phyloP scores from a whole-genome alignment of 768 basidiomycete species.

The Nevesoporus exiguus region DNA sequence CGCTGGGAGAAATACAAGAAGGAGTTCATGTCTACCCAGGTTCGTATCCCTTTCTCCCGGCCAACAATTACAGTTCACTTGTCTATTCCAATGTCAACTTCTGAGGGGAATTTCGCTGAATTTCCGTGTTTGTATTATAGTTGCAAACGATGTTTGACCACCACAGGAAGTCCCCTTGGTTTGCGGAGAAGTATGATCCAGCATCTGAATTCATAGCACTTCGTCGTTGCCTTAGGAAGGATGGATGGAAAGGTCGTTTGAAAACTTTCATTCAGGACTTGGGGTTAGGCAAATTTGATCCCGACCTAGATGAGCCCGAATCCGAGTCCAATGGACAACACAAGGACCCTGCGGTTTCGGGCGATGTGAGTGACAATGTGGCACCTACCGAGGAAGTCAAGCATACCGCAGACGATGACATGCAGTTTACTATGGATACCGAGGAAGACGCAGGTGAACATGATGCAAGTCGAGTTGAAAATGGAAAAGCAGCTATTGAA shows the following conservation, averaged over 20 bases:
- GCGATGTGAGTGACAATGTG: constrained; percentile 36
- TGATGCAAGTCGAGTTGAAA: constrained; percentile 53
- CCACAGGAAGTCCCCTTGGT: constrained; percentile 95
- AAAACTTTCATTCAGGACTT: constrained; percentile 75
- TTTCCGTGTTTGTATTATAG: constrained; percentile 51
- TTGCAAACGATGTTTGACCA: constrained; percentile 94
- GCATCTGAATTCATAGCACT: constrained; percentile 64
- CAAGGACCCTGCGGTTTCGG: constrained; percentile 46
- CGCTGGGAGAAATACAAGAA: constrained; percentile 96
- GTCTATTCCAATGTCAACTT: constrained; percentile 9
- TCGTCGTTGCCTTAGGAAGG: constrained; percentile 75
- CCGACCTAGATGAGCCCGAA: constrained; percentile 62
- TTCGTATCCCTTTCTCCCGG: constrained; percentile 43
- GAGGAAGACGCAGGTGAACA: constrained; percentile 70
- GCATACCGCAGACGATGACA: constrained; percentile 59
- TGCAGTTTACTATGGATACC: constrained; percentile 66
- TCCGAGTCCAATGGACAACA: constrained; percentile 46
- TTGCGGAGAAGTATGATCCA: constrained; percentile 92
- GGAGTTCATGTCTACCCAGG: constrained; percentile 83
- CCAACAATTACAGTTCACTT: constrained; percentile 8
- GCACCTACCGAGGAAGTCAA: constrained; percentile 53
- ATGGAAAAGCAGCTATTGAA: constrained; percentile 50
- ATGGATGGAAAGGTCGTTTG: constrained; percentile 78
- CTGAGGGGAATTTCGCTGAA: constrained; percentile 21
- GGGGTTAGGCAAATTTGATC: constrained; percentile 83